Percentiles rank a stretch among this genome's conserved stretches.
Evolutionary conservation across 2,329 filamentous ascomycete genomes (phyloP).

Genomic region (Colletotrichum sp.): DNA sequence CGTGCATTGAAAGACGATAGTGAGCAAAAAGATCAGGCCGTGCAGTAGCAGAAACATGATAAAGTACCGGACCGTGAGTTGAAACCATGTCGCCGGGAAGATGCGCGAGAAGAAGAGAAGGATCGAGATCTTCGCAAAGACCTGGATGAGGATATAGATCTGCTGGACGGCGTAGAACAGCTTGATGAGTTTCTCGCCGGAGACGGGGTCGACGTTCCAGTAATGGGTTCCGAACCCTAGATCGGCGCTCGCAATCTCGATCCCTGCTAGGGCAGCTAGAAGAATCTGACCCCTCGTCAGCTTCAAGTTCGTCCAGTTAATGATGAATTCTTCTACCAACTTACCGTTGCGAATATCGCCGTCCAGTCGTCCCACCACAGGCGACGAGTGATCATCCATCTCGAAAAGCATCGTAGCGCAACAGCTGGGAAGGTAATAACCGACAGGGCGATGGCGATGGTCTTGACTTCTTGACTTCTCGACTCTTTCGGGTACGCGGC

Average conservation of each 20-base stretch:
- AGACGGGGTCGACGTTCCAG: conserved; percentile 25
- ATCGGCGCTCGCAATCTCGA: conserved; percentile 24
- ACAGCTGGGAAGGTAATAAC: conserved; percentile 19
- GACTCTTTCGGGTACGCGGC: conserved; percentile 24
- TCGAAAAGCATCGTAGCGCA: conserved; percentile 22
- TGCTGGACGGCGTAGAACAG: conserved; percentile 26
- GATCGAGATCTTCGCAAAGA: conserved; percentile 29
- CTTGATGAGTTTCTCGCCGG: conserved; percentile 13
- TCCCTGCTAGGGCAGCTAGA: conserved; percentile 19
- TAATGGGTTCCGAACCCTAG: conserved; percentile 28
- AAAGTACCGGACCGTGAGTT: conserved; percentile 17
- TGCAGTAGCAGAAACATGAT: conserved; percentile 21
- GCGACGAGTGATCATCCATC: conserved; percentile 12
- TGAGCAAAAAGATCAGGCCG: conserved; percentile 24
- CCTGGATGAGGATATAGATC: conserved; percentile 28
- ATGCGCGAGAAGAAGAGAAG: conserved; percentile 28
- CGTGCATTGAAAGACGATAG: conserved; percentile 24
- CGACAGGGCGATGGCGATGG: conserved; percentile 27
- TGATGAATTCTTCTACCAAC: background rate
- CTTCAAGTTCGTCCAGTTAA: no score
- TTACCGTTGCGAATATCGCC: conserved; percentile 12
- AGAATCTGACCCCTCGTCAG: conserved; percentile 6
- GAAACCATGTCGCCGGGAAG: conserved; percentile 22
- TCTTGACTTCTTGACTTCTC: conserved; percentile 23
- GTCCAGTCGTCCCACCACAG: conserved; percentile 26